Base-by-base conservation (phyloP, 192 early-diverging fungal genomes). In the Coemansia sp. region DNA sequence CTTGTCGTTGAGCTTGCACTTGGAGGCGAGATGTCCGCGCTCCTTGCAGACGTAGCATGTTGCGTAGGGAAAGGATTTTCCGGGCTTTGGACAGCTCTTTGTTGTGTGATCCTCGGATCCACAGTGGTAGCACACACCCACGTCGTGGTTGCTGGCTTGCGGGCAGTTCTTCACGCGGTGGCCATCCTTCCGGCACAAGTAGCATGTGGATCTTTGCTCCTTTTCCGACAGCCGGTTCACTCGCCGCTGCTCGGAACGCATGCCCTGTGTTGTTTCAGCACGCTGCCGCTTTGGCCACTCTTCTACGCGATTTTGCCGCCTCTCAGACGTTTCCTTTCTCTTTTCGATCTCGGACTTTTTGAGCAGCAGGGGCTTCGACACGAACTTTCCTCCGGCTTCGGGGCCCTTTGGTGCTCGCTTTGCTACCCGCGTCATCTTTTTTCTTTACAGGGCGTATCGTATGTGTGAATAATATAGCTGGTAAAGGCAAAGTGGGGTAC, bases 141-240 rank as follows among this genome's bases (percentile, higher is more conserved):
- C 76, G 26, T 53, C 75, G 38, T 75, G 62, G 39, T 76, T 73
- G 33, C 77, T 76, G 4, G 86, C 67, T 35, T 89, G 71, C 15
- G 94, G 93, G 73, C 95, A 98, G 74, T 90, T 85, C 56, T 88
- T 89, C 63, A 94, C 89, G 26, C 88, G 89, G 67, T 98, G 96
- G 30, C 94, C 96, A 30, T 74, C 81, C 64, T 92, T 74, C 23
- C 96, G 87, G 71, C 96, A 98, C 6, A 88, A 85, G 79, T 94
- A 98, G 78, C 95, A 98, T 6, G 88, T 76, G 20, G 73, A 75
- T 45, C 66, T 72, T 34, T 63, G 68, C 43, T 76, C 73, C 77
- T 81, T 75, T 20, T 74, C 71, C 16, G 63, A 36, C 63, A 68
- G 66, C 63, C 78, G 72, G 58, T 51, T 51, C 48, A 36, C 45